Evolutionary conservation across 306 rosid genomes (phyloP).

Genomic region (Fagus sylvatica): DNA sequence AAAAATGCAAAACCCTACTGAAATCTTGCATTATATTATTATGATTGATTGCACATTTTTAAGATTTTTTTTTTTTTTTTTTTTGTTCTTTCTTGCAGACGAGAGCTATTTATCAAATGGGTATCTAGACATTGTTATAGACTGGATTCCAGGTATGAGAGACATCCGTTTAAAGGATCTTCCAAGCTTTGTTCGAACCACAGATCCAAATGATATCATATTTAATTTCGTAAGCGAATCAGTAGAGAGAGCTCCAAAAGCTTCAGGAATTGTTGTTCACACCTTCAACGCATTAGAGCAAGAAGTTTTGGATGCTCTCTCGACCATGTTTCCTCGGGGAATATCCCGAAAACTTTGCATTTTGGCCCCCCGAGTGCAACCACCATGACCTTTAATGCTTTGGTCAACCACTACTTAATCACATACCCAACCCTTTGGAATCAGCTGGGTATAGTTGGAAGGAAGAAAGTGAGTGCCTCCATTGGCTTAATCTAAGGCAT

Average conservation of each 20-base stretch:
- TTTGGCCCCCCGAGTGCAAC: too few relatives aligned
- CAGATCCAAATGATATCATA: background rate
- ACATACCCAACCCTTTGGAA: background rate
- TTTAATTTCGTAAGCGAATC: background rate
- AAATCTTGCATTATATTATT: too few relatives aligned
- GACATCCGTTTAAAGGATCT: too few relatives aligned
- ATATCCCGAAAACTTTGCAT: too few relatives aligned
- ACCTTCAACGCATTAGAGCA: background rate
- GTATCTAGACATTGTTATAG: background rate
- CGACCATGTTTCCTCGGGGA: background rate
- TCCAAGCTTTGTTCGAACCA: background rate
- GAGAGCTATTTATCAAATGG: constrained; percentile 17
- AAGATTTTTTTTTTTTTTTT: background rate
- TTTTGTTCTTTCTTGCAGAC: constrained; percentile 2
- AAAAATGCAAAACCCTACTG: background rate
- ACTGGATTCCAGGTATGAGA: background rate
- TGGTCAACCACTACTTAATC: background rate
- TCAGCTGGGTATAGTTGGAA: background rate
- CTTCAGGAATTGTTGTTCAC: background rate
- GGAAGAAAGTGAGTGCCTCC: background rate
- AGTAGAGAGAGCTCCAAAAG: background rate
- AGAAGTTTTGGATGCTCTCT: constrained; percentile 6
- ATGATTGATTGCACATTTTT: too few relatives aligned
- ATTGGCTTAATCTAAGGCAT: constrained; percentile 1
- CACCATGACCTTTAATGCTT: too few relatives aligned